phyloP scores from a whole-genome alignment of 305 asterid species.

The Withania somnifera region DNA sequence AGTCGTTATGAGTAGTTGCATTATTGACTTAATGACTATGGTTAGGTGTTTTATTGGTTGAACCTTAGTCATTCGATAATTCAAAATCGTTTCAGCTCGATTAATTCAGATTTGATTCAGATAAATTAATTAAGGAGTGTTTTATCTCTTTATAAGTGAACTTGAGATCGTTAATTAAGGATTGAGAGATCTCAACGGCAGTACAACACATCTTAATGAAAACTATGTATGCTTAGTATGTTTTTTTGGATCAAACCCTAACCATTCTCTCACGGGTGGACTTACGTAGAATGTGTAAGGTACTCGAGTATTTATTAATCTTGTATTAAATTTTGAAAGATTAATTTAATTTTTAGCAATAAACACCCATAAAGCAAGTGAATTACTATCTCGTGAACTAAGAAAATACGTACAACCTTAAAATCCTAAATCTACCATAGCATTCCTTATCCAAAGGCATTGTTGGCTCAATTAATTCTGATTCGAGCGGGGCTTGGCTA shows the following conservation, averaged over 20 bases:
- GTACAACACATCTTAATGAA: background rate
- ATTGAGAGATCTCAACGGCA: background rate
- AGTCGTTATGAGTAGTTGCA: background rate
- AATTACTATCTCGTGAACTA: too few species aligned
- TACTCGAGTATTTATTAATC: too few species aligned
- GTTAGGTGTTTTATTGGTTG: background rate
- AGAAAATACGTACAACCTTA: too few species aligned
- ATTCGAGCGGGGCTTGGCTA: background rate
- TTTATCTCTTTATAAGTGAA: accelerated
- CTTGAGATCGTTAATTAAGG: background rate
- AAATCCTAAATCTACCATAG: too few species aligned
- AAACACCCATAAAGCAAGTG: too few species aligned
- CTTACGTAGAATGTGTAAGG: too few species aligned
- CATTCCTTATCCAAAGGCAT: background rate
- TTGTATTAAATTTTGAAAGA: too few species aligned
- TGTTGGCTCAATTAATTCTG: too few species aligned
- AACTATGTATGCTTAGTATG: background rate
- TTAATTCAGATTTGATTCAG: background rate
- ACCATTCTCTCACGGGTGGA: too few species aligned
- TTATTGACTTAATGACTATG: background rate
- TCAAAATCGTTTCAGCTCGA: background rate
- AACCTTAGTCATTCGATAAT: background rate
- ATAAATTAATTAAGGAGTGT: background rate
- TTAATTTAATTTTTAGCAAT: too few species aligned
- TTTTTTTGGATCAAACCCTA: background rate